Base-by-base conservation (phyloP, 106 monocot species). In the Acorus calamus region DNA sequence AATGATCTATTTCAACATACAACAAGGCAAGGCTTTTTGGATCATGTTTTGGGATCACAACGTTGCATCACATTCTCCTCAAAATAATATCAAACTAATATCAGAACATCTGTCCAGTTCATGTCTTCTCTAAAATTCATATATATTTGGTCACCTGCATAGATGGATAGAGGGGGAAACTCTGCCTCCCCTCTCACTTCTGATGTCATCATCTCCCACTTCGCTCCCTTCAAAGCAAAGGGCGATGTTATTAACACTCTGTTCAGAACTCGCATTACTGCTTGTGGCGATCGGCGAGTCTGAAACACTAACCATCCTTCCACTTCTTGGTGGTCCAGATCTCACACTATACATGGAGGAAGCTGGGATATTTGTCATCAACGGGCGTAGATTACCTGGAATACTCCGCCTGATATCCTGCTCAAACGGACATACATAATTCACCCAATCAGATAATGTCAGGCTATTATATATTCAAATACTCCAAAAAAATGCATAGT, bases 311-410 rank as follows among this genome's bases (percentile, higher is more conserved):
- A 75, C 55, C 10, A 52, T 56, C 48, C 77, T 68, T 72, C 28
- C 28, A 28, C 73, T 80, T 56, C 76, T 82, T 10, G 82, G 44
- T 11, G 74, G 28, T 7, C 80, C 83, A 10, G 86, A 83, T 61
- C 86, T 73, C 66, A 86, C 86, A 56, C 90, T 90, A 50, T 86
- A 86, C 83, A 90, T 78, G 11, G 90, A 86, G 44, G 86, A 90
- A 68, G 90, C 86, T 13, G 90, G 90, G 49, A 90, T 75, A 62
- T 75, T 89, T 12, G 82, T 78, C 86, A 89, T 86, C 45, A 80
- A 66, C 14, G 89, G 89, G 0, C 86, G 79, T 44, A 86, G 57
- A 71, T 49, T 86, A 66, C 75, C 83, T 4, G 85, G 85, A 63
- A 83, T 80, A 58, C 85, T 86, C 69, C 79, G 74, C 56, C 83